Percentiles rank a stretch among this genome's conserved stretches.
These are phyloP conservation scores for Neonothopanus nambi DNA, from an alignment of 1,284 basidiomycete species.

Conservation along the genomic window DNA sequence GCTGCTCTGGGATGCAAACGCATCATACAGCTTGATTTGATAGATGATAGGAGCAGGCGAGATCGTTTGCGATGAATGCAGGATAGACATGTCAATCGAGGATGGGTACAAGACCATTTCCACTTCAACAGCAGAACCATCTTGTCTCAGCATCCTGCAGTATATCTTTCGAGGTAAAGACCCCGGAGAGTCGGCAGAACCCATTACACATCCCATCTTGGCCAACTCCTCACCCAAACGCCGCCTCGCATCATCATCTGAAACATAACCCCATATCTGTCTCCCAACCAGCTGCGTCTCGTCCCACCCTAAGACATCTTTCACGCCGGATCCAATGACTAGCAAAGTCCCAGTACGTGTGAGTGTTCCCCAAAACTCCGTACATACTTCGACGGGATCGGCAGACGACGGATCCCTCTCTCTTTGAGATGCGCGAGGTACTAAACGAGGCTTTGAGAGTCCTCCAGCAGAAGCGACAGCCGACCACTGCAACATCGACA, in stretches of 20 bases:
- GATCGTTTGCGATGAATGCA: slow-evolving; percentile 24
- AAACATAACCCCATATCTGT: slow-evolving; percentile 54
- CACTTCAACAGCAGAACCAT: slow-evolving; percentile 32
- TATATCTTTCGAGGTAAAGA: slow-evolving; percentile 25
- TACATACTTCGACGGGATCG: slow-evolving; percentile 1
- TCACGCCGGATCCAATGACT: slow-evolving; percentile 49
- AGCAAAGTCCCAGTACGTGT: slow-evolving; percentile 52
- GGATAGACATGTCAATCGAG: slow-evolving; percentile 30
- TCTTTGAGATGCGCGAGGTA: slow-evolving; percentile 21
- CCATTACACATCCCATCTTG: slow-evolving; percentile 20
- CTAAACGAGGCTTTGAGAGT: slow-evolving; percentile 25
- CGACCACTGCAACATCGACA: slow-evolving; percentile 67
- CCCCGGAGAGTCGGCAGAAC: slow-evolving; percentile 19
- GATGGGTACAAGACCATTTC: slow-evolving; percentile 41
- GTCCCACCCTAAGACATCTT: slow-evolving; percentile 65
- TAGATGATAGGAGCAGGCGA: slow-evolving; percentile 36
- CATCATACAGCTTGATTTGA: slow-evolving; percentile 32
- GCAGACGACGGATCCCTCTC: not conserved
- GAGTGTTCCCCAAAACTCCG: slow-evolving; percentile 63
- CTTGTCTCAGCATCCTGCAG: slow-evolving; percentile 33
- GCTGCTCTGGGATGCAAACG: slow-evolving; percentile 14
- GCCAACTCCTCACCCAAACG: slow-evolving; percentile 24
- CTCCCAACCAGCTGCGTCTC: slow-evolving; percentile 71
- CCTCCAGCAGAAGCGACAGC: slow-evolving; percentile 51
- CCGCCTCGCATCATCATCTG: slow-evolving; percentile 24